phyloP scores from a whole-genome alignment of 768 basidiomycete genomes.

The Mrakia frigida region DNA sequence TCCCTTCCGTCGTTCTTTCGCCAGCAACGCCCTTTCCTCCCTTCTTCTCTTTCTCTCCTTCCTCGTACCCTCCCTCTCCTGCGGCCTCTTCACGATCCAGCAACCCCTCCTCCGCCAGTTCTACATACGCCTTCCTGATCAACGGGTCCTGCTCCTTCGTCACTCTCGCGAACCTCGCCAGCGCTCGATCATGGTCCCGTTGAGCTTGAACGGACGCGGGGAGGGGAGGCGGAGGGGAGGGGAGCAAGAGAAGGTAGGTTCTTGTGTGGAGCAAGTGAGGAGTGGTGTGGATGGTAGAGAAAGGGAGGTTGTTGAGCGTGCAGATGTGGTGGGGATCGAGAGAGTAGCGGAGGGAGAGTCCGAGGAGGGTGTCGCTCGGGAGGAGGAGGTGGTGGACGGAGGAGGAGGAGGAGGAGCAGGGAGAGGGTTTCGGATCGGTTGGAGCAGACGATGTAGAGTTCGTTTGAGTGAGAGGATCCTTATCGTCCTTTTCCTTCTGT shows the following conservation, averaged over 20 bases:
- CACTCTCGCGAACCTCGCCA: slow-evolving; percentile 58
- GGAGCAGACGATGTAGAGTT: not conserved
- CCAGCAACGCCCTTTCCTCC: slow-evolving; percentile 31
- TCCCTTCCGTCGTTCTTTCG: slow-evolving; percentile 47
- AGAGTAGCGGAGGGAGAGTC: too few relatives aligned
- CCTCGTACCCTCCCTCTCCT: slow-evolving; percentile 33
- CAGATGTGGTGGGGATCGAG: slow-evolving; percentile 58
- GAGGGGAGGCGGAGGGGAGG: slow-evolving; percentile 26
- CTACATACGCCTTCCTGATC: slow-evolving; percentile 65
- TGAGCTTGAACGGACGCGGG: slow-evolving; percentile 18
- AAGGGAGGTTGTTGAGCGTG: slow-evolving; percentile 61
- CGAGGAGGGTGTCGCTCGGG: slow-evolving; percentile 1
- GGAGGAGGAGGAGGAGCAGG: not conserved
- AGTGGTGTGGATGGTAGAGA: slow-evolving; percentile 61
- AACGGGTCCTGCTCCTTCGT: slow-evolving; percentile 66
- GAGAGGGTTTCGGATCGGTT: not conserved
- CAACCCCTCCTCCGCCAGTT: slow-evolving; percentile 51
- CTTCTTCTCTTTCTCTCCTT: slow-evolving; percentile 32
- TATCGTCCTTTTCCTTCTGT: not conserved
- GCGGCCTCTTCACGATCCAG: slow-evolving; percentile 24
- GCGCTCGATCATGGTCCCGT: slow-evolving; percentile 50
- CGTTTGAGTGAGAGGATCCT: not conserved
- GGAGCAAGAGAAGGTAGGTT: slow-evolving; percentile 37
- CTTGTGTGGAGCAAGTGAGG: slow-evolving; percentile 54
- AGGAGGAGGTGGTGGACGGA: not conserved